Base-by-base conservation (phyloP, 495 filamentous ascomycete species). In the Bathelium albidoporum region DNA sequence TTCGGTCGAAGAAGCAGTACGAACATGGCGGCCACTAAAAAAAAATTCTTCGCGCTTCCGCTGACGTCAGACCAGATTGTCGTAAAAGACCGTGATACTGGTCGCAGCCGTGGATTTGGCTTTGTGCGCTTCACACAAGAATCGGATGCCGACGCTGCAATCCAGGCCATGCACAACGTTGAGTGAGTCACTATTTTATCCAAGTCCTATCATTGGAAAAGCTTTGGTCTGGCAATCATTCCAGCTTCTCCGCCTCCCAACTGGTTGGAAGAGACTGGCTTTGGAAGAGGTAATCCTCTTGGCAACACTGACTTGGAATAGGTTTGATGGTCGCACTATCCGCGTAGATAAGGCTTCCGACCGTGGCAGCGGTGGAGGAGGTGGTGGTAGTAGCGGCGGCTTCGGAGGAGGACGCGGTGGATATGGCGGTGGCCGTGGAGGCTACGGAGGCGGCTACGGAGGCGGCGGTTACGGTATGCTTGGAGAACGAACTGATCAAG, bases 311-410 rank as follows among this genome's bases (percentile, higher is more conserved):
- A 41, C 31, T 16, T 20, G 14, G 10, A 29, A 32, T 36, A 98
- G 94, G 70, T 97, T 99, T 71, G 94, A 99, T 77, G 94, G 94
- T 58, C 92, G 94, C 62, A 83, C 82, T 61, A 97, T 99, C 71
- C 92, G 95, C 64, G 94, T 99, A 58, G 94, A 97, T 79, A 96
- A 89, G 73, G 95, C 94, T 59, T 92, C 90, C 53, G 91, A 97
- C 74, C 86, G 86, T 68, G 80, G 82, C 49, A 76, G 81, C 41
- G 80, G 80, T 58, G 81, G 83, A 24, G 79, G 79, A 32, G 79
- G 78, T n/a, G 74, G 83, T 44, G 76, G 82, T 22, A 55, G 65
- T 11, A n/a, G n/a, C n/a, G 66, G 70, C 59, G 53, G 66, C 18
- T 16, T 16, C 10, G 66, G n/a, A n/a, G n/a, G n/a, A n/a, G n/a